A percentile compares a stretch with the other conserved stretches of the same genome.
Conservation (phyloP, 352 stramenopile species). For the Phytophthora sansomeana region DNA sequence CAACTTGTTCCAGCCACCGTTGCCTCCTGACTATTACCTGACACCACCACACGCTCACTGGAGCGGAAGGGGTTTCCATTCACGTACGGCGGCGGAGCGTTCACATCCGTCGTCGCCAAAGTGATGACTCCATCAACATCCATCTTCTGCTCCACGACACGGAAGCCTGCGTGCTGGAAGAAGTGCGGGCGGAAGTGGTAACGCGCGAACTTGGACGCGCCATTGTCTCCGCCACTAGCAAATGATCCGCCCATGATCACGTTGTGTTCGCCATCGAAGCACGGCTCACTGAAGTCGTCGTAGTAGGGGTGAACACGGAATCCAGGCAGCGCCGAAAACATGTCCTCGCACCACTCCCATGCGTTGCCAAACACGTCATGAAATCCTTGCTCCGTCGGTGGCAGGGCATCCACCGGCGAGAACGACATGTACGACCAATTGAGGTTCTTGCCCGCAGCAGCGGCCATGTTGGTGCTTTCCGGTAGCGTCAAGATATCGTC, state of each 20-base stretch:
- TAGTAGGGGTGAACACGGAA: conserved; percentile 94
- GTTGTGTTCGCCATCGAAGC: conserved; percentile 97
- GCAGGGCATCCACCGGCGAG: conserved; percentile 89
- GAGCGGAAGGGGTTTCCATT: conserved; percentile 70
- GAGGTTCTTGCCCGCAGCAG: conserved; percentile 81
- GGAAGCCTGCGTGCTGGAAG: conserved; percentile 97
- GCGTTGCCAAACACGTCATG: conserved; percentile 95
- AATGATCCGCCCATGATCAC: conserved; percentile 97
- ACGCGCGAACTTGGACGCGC: conserved; percentile 94
- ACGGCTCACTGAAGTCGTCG: conserved; percentile 98
- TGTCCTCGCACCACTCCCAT: conserved; percentile 97
- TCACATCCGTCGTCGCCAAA: conserved; percentile 74
- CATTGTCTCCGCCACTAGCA: conserved; percentile 95
- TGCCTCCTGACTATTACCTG: neutral
- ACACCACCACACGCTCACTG: conserved; percentile 53
- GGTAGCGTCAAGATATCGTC: conserved; percentile 85
- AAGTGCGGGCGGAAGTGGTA: conserved; percentile 98
- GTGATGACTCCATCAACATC: conserved; percentile 67
- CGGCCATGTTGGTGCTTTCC: conserved; percentile 50
- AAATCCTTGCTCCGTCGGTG: conserved; percentile 82
- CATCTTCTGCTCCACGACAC: conserved; percentile 89
- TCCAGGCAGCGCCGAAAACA: conserved; percentile 93
- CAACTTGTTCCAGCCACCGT: conserved; percentile 25
- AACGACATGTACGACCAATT: conserved; percentile 94
- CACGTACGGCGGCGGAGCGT: conserved; percentile 72